Base-by-base conservation (phyloP, 495 filamentous ascomycete species). In the Aspergillus ostianus region DNA sequence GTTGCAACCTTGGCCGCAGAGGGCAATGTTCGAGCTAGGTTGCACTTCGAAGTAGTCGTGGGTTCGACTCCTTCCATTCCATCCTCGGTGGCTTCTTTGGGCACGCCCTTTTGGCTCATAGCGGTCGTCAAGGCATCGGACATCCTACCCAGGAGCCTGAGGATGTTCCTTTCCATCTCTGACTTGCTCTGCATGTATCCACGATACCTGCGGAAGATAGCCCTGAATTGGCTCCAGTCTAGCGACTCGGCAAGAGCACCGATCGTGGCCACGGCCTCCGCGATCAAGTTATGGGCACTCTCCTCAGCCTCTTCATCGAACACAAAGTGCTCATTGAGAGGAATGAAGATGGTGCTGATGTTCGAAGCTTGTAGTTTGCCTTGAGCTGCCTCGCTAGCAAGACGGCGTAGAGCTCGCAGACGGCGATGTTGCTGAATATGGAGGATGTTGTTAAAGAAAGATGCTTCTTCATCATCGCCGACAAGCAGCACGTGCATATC, bases 351-450 rank as follows among this genome's bases (percentile, higher is more conserved):
- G 46, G 93, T 86, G 64, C 86, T 86, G 62, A 96, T 80, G 64
- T 96, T 93, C 47, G 83, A 83, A 64, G 89, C 88, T 49, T 80
- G 80, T 23, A 97, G 72, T 44, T 82, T 73, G 19, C 83, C 82
- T 54, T 82, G 82, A 4, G 77, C 68, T 36, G 89, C 89, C 55
- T 87, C 85, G 12, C 73, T 73, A 50, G 89, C 86, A 19, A 98
- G 75, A 49, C 90, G 78, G 47, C 90, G 88, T 21, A 98, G 73
- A 10, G 95, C 94, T 57, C 91, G 84, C 26, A 94, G 82, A 62
- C 95, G 90, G 63, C 92, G 86, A 56, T 94, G 89, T 48, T 93
- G 87, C 60, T 96, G 95, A 50, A 95, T 93, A 58, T 95, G 91
- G 15, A 98, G 80, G 46, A 97, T 84, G 62, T 97, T 96, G 71